These are phyloP conservation scores for Cladorrhinum sp. DNA, from an alignment of 2,329 filamentous ascomycete species.

Conservation along the genomic window DNA sequence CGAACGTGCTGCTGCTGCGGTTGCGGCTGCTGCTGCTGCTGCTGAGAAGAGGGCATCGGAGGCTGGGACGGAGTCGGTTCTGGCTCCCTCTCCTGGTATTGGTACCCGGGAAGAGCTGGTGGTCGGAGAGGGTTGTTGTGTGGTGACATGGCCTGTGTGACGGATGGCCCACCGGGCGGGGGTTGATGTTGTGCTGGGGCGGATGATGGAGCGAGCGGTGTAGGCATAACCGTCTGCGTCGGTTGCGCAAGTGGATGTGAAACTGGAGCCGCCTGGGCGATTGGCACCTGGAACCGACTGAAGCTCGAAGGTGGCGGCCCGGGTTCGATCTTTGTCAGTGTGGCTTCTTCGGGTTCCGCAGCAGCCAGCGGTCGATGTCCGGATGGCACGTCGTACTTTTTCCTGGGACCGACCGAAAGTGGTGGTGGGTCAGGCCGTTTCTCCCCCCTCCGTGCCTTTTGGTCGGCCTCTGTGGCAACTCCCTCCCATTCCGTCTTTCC, in stretches of 20 bases:
- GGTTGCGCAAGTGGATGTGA: slow-evolving; percentile 27
- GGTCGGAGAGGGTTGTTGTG: slow-evolving; percentile 42
- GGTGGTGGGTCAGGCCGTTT: slow-evolving; percentile 58
- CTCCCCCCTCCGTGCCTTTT: slow-evolving; percentile 54
- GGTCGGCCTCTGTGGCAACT: slow-evolving; percentile 59
- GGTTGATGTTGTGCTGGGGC: slow-evolving; percentile 31
- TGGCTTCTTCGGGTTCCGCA: slow-evolving; percentile 47
- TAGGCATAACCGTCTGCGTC: slow-evolving; percentile 19
- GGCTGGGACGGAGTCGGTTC: slow-evolving; percentile 36
- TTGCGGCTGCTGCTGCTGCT: too few species aligned
- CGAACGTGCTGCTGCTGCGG: slow-evolving; percentile 37
- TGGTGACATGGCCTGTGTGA: slow-evolving; percentile 47
- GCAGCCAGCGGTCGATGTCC: slow-evolving; percentile 48
- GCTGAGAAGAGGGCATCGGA: slow-evolving; percentile 27
- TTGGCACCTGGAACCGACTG: slow-evolving; percentile 33
- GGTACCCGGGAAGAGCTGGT: slow-evolving; percentile 38
- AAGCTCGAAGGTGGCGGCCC: slow-evolving; percentile 27
- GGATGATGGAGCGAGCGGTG: slow-evolving; percentile 25
- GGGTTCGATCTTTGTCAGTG: slow-evolving; percentile 44
- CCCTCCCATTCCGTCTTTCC: slow-evolving; percentile 57
- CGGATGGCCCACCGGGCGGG: slow-evolving; percentile 28
- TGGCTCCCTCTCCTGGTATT: slow-evolving; percentile 45
- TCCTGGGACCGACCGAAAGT: slow-evolving; percentile 51
- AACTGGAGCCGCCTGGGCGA: slow-evolving; percentile 33
- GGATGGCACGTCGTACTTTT: slow-evolving; percentile 48